Evolutionary conservation across 2,329 filamentous ascomycete genomes (phyloP).

Genomic region (Trichoderma afroharzianum): DNA sequence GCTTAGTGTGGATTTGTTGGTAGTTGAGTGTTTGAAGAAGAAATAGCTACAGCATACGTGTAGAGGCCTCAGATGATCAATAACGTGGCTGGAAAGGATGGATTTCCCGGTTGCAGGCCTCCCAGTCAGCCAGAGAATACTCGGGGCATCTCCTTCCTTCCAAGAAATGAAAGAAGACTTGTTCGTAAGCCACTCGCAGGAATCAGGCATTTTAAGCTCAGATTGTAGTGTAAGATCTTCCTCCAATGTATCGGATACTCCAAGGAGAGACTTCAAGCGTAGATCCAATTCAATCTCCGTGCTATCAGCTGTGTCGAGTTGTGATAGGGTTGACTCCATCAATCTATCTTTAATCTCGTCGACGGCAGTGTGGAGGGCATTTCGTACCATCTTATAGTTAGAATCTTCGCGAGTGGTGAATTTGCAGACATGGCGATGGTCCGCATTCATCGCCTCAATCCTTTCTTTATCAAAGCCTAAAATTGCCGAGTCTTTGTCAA

Average conservation of each 20-base stretch:
- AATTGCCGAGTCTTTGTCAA: slow-evolving; percentile 12
- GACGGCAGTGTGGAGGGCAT: slow-evolving; percentile 7
- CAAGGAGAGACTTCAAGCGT: background rate
- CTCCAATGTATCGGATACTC: background rate
- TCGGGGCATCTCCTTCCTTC: background rate
- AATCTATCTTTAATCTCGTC: slow-evolving; percentile 1
- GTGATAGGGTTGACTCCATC: background rate
- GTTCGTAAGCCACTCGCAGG: slow-evolving; percentile 14
- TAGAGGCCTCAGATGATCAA: background rate
- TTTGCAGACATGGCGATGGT: slow-evolving; percentile 13
- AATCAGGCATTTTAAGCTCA: slow-evolving; percentile 3
- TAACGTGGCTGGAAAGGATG: background rate
- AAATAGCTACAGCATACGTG: background rate
- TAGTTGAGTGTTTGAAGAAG: background rate
- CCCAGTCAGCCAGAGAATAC: background rate
- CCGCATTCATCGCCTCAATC: slow-evolving; percentile 5
- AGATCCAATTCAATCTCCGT: background rate
- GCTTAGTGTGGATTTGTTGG: background rate
- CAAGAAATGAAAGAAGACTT: background rate
- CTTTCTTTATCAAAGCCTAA: slow-evolving; percentile 14
- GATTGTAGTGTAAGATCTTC: slow-evolving; percentile 4
- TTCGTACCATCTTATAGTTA: slow-evolving; percentile 13
- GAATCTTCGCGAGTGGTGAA: background rate
- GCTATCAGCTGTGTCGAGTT: background rate
- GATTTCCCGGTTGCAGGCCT: slow-evolving; percentile 10